Evolutionary conservation across 1,284 basidiomycete species (phyloP), one percentile per base, ranked within the genome.

Genomic region (Trichosporon faecale): DNA sequence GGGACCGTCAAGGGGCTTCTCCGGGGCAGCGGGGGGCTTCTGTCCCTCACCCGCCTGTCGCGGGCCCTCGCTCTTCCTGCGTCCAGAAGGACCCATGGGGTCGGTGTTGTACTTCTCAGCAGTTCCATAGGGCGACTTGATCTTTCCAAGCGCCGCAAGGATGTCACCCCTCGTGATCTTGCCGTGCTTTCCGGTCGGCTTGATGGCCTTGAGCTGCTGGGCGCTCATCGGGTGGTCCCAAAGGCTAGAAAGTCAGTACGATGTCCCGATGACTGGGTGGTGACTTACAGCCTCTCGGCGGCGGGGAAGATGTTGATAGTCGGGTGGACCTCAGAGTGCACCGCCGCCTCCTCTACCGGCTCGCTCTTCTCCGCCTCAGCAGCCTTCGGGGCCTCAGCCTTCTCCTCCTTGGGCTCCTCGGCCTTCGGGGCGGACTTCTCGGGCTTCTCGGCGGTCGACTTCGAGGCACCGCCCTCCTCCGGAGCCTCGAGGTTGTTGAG

Each of bases 161-260:
- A 95, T 89, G 79, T 96, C 94, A 9, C 94, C 94, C 82, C 94
- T 94, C 64, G 93, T 96, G 72, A 96, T 82, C 91, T 94, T 94
- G 18, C 93, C 93, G 64, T 92, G 88, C 64, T 91, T 85, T 69
- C 94, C 94, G 3, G 93, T 93, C 33, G 92, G 82, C 74, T 85
- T 85, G 74, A 86, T 80, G 66, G 80, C 79, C 27, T 75, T 73
- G 65, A 84, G 80, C 72, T 83, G 76, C 57, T 61, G 29, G 57
- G 16, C n/a, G 27, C 27, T 61, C 57, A 61, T 33, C 27, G 57
- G 57, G 27, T 61, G 27, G 27, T 61, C 57, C 57, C 57, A 61
- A 65, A 86, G 75, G 75, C 82, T 83, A 70, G 44, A n/a, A 3
- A 27, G 27, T 37, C 46, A 61, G 52, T 18, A 57, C 25, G 9